These are phyloP conservation scores for Saksenaea vasiformis DNA, from an alignment of 371 early-diverging fungal species.

Conservation along the genomic window DNA sequence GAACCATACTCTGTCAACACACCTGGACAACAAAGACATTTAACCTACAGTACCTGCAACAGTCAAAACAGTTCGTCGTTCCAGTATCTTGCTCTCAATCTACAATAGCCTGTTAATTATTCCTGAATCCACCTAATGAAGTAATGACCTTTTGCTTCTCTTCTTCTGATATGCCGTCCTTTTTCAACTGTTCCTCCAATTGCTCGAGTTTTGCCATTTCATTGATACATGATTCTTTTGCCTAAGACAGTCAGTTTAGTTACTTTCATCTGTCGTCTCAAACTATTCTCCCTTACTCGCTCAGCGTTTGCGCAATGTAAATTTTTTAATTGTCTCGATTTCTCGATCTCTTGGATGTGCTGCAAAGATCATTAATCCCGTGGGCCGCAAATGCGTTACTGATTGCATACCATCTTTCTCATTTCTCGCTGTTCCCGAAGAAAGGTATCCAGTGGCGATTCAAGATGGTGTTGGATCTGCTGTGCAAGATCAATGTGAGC, in stretches of 20 bases:
- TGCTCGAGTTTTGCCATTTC: slow-evolving; percentile 21
- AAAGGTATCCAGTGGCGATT: slow-evolving; percentile 39
- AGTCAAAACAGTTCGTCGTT: slow-evolving; percentile 16
- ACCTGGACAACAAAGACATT: not conserved
- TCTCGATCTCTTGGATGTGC: slow-evolving; percentile 49
- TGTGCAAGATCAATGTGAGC: slow-evolving; percentile 52
- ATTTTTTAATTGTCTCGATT: slow-evolving; percentile 37
- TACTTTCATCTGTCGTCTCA: not conserved
- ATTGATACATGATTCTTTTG: slow-evolving; percentile 24
- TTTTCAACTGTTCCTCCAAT: slow-evolving; percentile 10
- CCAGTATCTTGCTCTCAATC: slow-evolving; percentile 13
- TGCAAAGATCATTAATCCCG: slow-evolving; percentile 3
- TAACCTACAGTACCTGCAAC: slow-evolving; percentile 15
- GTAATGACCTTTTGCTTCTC: not conserved
- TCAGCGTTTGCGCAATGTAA: slow-evolving; percentile 42
- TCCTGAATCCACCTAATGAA: not conserved
- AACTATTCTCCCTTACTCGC: slow-evolving; percentile 30
- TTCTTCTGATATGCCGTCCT: not conserved
- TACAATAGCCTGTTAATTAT: not conserved
- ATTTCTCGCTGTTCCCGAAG: slow-evolving; percentile 42
- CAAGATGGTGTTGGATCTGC: slow-evolving; percentile 41
- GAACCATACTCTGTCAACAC: not conserved
- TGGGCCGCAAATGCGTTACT: not conserved
- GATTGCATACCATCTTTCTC: slow-evolving; percentile 29
- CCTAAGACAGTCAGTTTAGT: slow-evolving; percentile 14